Conservation (phyloP, 495 filamentous ascomycete species). For the Halenospora varia region DNA sequence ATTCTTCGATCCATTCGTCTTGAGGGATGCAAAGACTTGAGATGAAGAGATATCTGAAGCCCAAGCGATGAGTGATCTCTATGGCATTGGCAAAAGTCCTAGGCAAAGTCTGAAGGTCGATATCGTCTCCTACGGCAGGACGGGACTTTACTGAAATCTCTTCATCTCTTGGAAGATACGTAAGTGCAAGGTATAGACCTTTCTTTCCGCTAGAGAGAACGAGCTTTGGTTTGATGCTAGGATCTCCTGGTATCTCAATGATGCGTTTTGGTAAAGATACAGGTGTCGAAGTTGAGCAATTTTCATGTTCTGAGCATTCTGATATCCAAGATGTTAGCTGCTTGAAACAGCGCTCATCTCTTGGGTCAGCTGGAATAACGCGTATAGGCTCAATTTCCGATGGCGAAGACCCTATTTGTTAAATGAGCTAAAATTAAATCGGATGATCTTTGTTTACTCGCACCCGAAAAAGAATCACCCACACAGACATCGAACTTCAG, state of each 20-base stretch:
- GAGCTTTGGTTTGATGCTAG: background rate
- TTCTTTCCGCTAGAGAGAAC: background rate
- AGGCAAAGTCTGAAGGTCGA: conserved; percentile 9
- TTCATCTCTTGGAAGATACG: background rate
- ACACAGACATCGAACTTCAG: conserved; percentile 1
- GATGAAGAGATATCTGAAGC: conserved; percentile 27
- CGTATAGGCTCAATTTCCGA: background rate
- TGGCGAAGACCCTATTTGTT: background rate
- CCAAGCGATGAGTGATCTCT: conserved; percentile 3
- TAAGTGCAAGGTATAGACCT: background rate
- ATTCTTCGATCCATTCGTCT: conserved; percentile 23
- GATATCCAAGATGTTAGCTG: background rate
- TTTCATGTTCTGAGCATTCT: background rate
- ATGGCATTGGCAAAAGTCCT: conserved; percentile 25
- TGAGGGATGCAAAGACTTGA: conserved; percentile 28
- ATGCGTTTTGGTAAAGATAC: background rate
- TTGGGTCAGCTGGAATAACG: conserved; percentile 1
- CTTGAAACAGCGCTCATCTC: background rate
- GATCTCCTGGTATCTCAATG: conserved; percentile 3
- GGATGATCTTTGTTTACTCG: background rate
- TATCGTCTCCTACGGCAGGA: conserved; percentile 10
- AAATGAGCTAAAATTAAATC: background rate
- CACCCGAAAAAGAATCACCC: background rate
- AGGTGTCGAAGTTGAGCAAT: background rate
- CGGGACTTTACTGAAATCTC: background rate